Conservation (phyloP, 169 alveolate genomes). For the Plasmodium cynomolgi region DNA sequence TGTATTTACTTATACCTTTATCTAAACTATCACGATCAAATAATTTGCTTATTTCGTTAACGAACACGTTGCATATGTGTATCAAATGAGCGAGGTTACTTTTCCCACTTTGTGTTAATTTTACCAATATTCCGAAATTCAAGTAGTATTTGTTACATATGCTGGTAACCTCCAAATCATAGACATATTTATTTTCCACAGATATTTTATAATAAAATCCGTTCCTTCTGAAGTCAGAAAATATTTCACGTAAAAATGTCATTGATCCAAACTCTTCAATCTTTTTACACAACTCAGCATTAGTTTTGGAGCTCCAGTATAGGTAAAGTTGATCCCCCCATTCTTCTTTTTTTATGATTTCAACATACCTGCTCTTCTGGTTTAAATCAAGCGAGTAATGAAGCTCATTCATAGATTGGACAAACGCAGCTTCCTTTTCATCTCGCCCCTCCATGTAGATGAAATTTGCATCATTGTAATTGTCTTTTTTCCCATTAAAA, state of each 20-base stretch:
- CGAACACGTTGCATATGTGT: conserved; percentile 48
- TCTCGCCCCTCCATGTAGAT: background rate
- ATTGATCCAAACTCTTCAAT: conserved; percentile 66
- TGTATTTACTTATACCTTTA: conserved; percentile 48
- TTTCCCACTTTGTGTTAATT: conserved; percentile 51
- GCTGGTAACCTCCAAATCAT: conserved; percentile 25
- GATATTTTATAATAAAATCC: conserved; percentile 49
- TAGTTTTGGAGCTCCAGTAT: conserved; percentile 73
- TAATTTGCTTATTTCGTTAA: conserved; percentile 47
- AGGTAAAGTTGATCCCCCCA: conserved; percentile 58
- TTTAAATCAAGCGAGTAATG: conserved; percentile 48
- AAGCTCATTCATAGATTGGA: conserved; percentile 17
- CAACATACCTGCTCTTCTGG: conserved; percentile 54
- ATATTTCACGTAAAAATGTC: conserved; percentile 37
- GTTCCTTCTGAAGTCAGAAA: conserved; percentile 37
- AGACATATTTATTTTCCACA: conserved; percentile 68
- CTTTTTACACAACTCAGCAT: conserved; percentile 45
- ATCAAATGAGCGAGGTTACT: conserved; percentile 41
- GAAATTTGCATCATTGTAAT: conserved; percentile 16
- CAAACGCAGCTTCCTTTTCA: conserved; percentile 8
- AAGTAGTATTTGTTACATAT: conserved; percentile 52
- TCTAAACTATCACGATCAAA: conserved; percentile 70
- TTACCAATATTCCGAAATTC: conserved; percentile 63
- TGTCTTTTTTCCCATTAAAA: background rate
- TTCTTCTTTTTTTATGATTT: conserved; percentile 53